Conservation (phyloP, 441 rosid genomes). For the Capsella rubella region DNA sequence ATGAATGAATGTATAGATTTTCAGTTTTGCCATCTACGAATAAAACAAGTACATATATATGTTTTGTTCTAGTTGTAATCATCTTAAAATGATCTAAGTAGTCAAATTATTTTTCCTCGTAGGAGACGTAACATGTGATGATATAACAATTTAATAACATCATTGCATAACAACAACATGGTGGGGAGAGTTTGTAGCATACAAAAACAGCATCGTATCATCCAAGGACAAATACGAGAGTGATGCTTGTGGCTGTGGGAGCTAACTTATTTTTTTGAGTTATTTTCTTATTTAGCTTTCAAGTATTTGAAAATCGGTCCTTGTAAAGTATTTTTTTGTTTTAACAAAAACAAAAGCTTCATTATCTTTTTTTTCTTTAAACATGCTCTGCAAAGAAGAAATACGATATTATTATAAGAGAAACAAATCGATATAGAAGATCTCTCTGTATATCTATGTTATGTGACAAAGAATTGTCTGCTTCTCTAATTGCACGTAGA, state of each 20-base stretch:
- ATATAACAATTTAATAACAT: no score
- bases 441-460: constrained; percentile 24
- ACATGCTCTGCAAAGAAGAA: background rate
- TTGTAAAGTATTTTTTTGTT: no score
- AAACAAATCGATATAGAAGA: constrained; percentile 5
- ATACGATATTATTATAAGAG: constrained; percentile 9
- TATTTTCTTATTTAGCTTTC: background rate
- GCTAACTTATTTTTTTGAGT: background rate
- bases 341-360: background rate
- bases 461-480: constrained; percentile 28
- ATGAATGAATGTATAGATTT: no score
- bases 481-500: constrained; percentile 30
- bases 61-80: no score
- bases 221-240: background rate
- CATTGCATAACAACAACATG: background rate
- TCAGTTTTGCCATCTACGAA: no score
- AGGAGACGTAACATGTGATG: no score
- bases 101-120: no score
- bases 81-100: no score
- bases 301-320: background rate
- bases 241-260: constrained; percentile 32
- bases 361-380: background rate
- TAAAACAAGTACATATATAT: no score
- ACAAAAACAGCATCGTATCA: constrained; percentile 7
- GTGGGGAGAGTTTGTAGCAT: background rate